Evolutionary conservation across 495 filamentous ascomycete species (phyloP).

Genomic region (Neurospora sp.): DNA sequence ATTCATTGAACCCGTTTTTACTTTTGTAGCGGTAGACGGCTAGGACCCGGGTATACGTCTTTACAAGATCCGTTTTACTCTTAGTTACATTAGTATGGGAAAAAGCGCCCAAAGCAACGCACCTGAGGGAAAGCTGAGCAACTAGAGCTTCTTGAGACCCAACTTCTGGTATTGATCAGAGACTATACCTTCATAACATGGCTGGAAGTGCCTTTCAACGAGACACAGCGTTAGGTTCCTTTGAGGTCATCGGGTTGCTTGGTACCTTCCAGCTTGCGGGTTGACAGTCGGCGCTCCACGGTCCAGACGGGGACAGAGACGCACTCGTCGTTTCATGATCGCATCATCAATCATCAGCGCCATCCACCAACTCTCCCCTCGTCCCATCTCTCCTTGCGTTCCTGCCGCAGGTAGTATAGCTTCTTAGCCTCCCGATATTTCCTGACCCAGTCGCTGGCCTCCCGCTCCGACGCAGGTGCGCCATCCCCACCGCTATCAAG

Average conservation of each 20-base stretch:
- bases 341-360: conserved; percentile 43
- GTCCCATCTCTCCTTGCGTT: conserved; percentile 86
- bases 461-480: conserved; percentile 54
- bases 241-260: neutral
- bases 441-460: conserved; percentile 73
- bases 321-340: neutral
- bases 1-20: neutral
- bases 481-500: conserved; percentile 41
- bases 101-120: neutral
- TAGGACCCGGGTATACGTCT: neutral
- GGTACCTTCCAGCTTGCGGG: neutral
- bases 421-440: conserved; percentile 68
- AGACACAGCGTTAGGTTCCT: neutral
- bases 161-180: neutral
- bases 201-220: neutral
- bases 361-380: conserved; percentile 89
- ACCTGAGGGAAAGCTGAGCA: neutral
- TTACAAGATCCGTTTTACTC: neutral
- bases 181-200: neutral
- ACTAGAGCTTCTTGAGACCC: neutral
- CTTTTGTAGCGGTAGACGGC: neutral
- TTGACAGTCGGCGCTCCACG: neutral
- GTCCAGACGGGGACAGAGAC: neutral
- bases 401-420: conserved; percentile 60
- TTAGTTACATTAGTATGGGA: neutral